Evolutionary conservation across 768 basidiomycete species (phyloP), one percentile per base, ranked within the genome.

Genomic region (Rhizopogon vesiculosus): DNA sequence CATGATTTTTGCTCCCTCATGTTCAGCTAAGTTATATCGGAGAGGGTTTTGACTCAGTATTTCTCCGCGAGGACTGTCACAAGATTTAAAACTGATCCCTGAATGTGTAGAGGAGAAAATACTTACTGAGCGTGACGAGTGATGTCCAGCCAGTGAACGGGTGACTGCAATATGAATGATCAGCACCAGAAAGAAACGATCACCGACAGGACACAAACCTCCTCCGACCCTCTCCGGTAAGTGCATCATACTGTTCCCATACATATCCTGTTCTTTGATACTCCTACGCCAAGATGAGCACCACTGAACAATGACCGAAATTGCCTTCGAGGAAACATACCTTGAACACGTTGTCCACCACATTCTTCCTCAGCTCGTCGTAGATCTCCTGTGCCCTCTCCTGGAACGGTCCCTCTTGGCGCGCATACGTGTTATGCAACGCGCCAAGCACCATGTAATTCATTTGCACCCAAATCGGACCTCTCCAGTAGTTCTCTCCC

Each of bases 131-230:
- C 31, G 91, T 84, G 22, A 92, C 82, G 43, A 96, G 75, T 44
- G 93, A 93, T 28, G 94, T 95, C 95, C 94, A 97, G 9, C 95
- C 95, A 10, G 95, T 97, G 74, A 98, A 98, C 0, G 95, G 94
- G 70, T 96, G 93, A 64, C 94, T 94, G 63, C 45, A 52, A 56
- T 28, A 42, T 16, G 50, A 55, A 45, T 19, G 45, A 52, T 59
- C 38, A 64, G 29, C 40, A n/a, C 13, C 60, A 22, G 35, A 50
- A 48, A 6, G 18, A 51, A 45, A 42, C 38, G 40, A 55, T 58
- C n/a, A 28, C 55, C 39, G n/a, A 16, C 42, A 53, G 40, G 18
- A 19, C 40, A 45, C 77, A n/a, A 58, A 89, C 91, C 92, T 96
- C 75, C 95, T 73, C 66, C 78, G 78, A 2, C 95, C 95, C 67